A percentile compares a stretch with the other conserved stretches of the same genome.
Evolutionary conservation across 2,329 filamentous ascomycete genomes (phyloP).

Genomic region (Paecilomyces fulvus): DNA sequence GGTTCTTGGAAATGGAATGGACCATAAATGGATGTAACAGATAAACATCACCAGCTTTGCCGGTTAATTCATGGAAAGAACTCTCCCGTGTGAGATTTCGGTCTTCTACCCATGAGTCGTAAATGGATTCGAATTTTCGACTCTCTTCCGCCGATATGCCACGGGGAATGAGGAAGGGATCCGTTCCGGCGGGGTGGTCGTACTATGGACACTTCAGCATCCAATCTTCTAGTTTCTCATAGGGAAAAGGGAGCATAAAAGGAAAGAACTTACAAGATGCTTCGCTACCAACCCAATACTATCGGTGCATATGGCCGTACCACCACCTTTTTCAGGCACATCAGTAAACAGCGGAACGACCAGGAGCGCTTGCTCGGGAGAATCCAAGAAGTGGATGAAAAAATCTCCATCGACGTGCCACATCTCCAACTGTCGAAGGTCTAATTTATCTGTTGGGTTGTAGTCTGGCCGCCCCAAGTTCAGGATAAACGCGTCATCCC

Average conservation of each 20-base stretch:
- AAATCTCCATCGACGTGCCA: slow-evolving; percentile 69
- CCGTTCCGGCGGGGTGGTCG: slow-evolving; percentile 56
- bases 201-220: slow-evolving; percentile 20
- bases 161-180: slow-evolving; percentile 55
- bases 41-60: slow-evolving; percentile 46
- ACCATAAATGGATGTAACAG: slow-evolving; percentile 49
- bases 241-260: neutral
- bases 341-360: slow-evolving; percentile 62
- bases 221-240: neutral
- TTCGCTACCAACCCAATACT: slow-evolving; percentile 51
- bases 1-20: slow-evolving; percentile 45
- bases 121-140: slow-evolving; percentile 25
- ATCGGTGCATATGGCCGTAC: slow-evolving; percentile 55
- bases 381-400: slow-evolving; percentile 64
- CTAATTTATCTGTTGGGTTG: slow-evolving; percentile 37
- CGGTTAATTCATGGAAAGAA: slow-evolving; percentile 45
- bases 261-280: slow-evolving; percentile 35
- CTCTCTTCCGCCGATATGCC: slow-evolving; percentile 16
- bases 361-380: slow-evolving; percentile 58
- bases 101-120: neutral
- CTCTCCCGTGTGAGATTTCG: slow-evolving; percentile 20
- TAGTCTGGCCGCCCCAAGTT: slow-evolving; percentile 54
- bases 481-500: slow-evolving; percentile 61
- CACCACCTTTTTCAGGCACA: slow-evolving; percentile 52
- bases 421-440: slow-evolving; percentile 45